Base-by-base conservation (phyloP, 1,284 basidiomycete genomes). In the Thecaphora thlaspeos region DNA sequence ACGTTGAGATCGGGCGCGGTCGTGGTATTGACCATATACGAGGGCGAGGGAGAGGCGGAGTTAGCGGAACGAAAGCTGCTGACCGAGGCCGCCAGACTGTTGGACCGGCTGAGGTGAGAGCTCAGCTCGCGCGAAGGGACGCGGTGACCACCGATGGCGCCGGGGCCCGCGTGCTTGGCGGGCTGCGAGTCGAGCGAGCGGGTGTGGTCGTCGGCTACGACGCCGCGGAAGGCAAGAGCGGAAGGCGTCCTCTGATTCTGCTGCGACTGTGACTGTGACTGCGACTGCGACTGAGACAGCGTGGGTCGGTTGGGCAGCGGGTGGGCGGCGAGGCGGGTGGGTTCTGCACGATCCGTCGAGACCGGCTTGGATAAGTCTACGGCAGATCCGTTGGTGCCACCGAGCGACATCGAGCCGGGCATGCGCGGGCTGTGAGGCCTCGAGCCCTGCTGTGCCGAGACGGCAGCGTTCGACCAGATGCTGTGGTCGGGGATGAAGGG, bases 21-120 rank as follows among this genome's bases (percentile, higher is more conserved):
- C 7, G 26, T 11, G 7, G 26, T 5, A 11, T 28, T 28, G 26
- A 11, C 11, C 7, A 28, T 11, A 28, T 7, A 28, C 26, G 26
- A 28, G 26, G 57, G 57, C 14, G 56, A 22, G n/a, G 62, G 55
- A 8, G 57, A 65, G 34, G 48, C 46, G 0, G 62, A 54, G 32
- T 51, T 65, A 21, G 57, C 62, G 5, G 62, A 54, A 23, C 62
- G 57, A 34, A 61, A 61, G 51, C 51, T 61, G 10, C 56, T 47
- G 1, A 43, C 24, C 1, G 62, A 65, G 2, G 62, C 37, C 11
- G 62, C 62, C 17, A 65, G 50, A 41, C 57, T 61, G 57, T 65
- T 65, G 51, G 58, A 60, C n/a, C 62, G 41, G 43, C 41, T 52
- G 15, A 61, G 34, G 1, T 61, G 51, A 18, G 46, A 14, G 46